These are phyloP conservation scores for Pisolithus tinctorius DNA, from an alignment of 768 basidiomycete genomes.

Conservation along the genomic window DNA sequence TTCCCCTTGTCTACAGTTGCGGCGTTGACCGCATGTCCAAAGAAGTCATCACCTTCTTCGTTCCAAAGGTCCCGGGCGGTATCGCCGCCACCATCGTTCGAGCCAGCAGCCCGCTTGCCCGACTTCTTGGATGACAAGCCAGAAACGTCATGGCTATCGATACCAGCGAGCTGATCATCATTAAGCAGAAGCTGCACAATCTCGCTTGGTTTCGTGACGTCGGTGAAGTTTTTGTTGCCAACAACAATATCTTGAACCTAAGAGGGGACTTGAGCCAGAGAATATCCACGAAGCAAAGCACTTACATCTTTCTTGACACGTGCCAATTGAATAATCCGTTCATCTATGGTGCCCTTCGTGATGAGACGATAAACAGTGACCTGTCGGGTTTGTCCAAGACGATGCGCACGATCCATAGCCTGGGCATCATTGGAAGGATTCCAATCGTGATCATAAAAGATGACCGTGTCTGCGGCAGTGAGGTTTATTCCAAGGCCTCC, in stretches of 20 bases:
- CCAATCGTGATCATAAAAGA: conserved; percentile 21
- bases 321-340: conserved; percentile 93
- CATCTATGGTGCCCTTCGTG: conserved; percentile 91
- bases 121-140: conserved; percentile 30
- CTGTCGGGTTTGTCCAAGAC: conserved; percentile 93
- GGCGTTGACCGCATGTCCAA: conserved; percentile 46
- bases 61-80: conserved; percentile 68
- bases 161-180: conserved; percentile 82
- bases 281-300: conserved; percentile 1
- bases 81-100: conserved; percentile 29
- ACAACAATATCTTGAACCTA: conserved; percentile 99
- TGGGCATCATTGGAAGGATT: conserved; percentile 98
- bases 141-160: conserved; percentile 43
- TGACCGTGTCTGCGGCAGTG: conserved; percentile 50
- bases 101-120: conserved; percentile 29
- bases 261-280: conserved; percentile 1
- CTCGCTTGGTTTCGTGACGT: conserved; percentile 91
- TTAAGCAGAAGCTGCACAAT: conserved; percentile 92
- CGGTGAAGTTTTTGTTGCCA: conserved; percentile 91
- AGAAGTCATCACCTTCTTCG: conserved; percentile 84
- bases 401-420: conserved; percentile 97
- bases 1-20: conserved; percentile 17
- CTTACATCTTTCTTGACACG: conserved; percentile 94
- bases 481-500: conserved; percentile 97
- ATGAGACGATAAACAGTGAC: conserved; percentile 95